phyloP scores from a whole-genome alignment of 495 filamentous ascomycete genomes.

The Trichoderma reesei region DNA sequence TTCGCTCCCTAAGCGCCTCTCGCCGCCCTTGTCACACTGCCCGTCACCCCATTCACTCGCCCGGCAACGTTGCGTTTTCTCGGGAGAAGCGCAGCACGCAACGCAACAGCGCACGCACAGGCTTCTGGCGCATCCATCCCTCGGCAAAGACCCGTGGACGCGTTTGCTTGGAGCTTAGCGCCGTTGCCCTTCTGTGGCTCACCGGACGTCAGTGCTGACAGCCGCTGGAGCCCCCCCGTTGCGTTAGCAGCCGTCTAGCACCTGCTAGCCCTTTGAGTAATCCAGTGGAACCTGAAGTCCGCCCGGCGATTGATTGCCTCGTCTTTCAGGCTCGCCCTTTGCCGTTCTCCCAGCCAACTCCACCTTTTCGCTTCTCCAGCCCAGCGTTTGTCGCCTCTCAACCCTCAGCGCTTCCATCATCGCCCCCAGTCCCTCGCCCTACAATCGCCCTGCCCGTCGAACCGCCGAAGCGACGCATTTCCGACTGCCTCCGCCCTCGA shows the following conservation, averaged over 20 bases:
- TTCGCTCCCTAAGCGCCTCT: too few species aligned
- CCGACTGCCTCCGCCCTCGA: neutral
- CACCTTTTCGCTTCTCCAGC: constrained; percentile 5
- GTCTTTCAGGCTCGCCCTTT: constrained; percentile 8
- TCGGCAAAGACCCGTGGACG: constrained; percentile 1
- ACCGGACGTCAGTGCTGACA: constrained; percentile 4
- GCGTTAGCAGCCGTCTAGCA: too few species aligned
- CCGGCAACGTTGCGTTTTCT: too few species aligned
- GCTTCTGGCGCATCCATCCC: neutral
- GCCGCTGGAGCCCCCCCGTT: neutral
- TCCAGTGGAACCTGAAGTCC: neutral
- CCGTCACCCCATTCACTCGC: too few species aligned
- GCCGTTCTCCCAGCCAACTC: neutral
- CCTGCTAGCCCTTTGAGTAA: too few species aligned
- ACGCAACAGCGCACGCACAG: too few species aligned
- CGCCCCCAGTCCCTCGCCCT: neutral
- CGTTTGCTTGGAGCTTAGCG: neutral
- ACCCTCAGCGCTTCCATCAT: constrained; percentile 3
- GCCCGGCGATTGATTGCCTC: neutral
- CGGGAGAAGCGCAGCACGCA: too few species aligned
- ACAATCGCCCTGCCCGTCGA: neutral
- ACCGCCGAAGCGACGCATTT: neutral
- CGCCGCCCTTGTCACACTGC: too few species aligned
- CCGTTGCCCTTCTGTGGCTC: neutral
- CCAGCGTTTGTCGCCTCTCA: neutral